Base-by-base conservation (phyloP, 768 basidiomycete species). In the Leccinum variicolor region DNA sequence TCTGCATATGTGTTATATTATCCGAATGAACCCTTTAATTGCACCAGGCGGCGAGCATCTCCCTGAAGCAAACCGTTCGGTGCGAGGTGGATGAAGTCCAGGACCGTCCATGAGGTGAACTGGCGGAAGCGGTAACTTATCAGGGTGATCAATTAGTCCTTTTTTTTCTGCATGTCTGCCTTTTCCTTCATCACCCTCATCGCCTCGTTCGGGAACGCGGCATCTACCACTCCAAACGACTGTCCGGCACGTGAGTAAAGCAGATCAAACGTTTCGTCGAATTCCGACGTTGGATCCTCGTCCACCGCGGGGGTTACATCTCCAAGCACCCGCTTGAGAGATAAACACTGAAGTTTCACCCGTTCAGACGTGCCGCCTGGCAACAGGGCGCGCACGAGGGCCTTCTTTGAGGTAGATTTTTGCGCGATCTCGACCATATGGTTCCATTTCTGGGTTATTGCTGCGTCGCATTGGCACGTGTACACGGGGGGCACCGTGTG, bases 331-430 rank as follows among this genome's bases (percentile, higher is more conserved):
- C 59, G 56, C 21, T 58, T 58, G 39, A 71, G 57, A 47, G 69
- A 65, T 25, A 65, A 49, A 21, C 66, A 62, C 36, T 67, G 71
- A 29, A 71, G 54, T 31, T 67, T 67, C 23, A 71, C 62, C 31
- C 60, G 73, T 7, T 60, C 56, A 5, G 62, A 62, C 13, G 57
- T 60, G 28, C 69, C 69, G 7, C 59, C 63, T 6, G 69, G 69
- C 11, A 70, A 59, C 50, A 73, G 62, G 23, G 71, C 65, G 41
- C 69, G 69, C 21, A 73, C 56, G 31, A 73, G 65, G 23, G 73
- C 28, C 15, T 54, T 60, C 21, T 57, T 69, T 21, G 57, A 55
- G 10, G 57, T 23, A 49, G 69, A 60, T 41, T 61, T 66, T 23
- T 60, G 64, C 36, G 67, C 71, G 4, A 73, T 56, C 19, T 73